Percentiles rank a stretch among this genome's conserved stretches.
These are phyloP conservation scores for grape (Vitis vinifera) DNA, from an alignment of 164 flowering plant species.

Conservation along the genomic window DNA sequence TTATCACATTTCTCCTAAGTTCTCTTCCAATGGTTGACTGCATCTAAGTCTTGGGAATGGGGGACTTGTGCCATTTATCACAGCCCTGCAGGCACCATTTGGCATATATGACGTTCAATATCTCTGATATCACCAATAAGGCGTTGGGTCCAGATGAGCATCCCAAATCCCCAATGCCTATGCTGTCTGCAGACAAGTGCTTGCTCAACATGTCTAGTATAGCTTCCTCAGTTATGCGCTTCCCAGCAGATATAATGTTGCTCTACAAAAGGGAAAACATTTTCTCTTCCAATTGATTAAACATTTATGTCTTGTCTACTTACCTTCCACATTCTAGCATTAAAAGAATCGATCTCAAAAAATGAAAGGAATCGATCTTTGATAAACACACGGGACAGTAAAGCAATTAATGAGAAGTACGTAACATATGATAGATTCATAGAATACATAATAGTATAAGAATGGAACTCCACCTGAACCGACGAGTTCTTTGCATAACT, in stretches of 20 bases:
- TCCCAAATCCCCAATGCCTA: slow-evolving; percentile 56
- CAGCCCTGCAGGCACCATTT: slow-evolving; percentile 7
- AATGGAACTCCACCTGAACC: background rate
- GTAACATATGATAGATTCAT: too few relatives aligned
- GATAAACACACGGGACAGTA: too few relatives aligned
- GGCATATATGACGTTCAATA: slow-evolving; percentile 17
- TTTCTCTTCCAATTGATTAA: too few relatives aligned
- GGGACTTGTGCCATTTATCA: background rate
- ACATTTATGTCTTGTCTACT: too few relatives aligned
- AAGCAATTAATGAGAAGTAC: background rate
- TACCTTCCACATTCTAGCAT: background rate
- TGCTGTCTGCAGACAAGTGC: slow-evolving; percentile 10
- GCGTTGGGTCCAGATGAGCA: slow-evolving; percentile 61
- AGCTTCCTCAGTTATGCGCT: slow-evolving; percentile 27
- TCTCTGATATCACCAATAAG: slow-evolving; percentile 21
- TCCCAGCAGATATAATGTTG: slow-evolving; percentile 29
- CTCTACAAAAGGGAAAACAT: slow-evolving; percentile 18
- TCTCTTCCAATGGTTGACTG: too few relatives aligned
- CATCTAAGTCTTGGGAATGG: too few relatives aligned
- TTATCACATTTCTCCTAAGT: too few relatives aligned
- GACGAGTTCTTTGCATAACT: slow-evolving; percentile 9
- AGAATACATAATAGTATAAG: too few relatives aligned
- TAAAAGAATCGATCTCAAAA: too few relatives aligned
- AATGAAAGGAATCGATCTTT: too few relatives aligned
- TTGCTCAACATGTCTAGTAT: slow-evolving; percentile 1